Evolutionary conservation across 2,329 filamentous ascomycete genomes (phyloP), one percentile per base, ranked within the genome.

Genomic region (Trichoderma simmonsii): DNA sequence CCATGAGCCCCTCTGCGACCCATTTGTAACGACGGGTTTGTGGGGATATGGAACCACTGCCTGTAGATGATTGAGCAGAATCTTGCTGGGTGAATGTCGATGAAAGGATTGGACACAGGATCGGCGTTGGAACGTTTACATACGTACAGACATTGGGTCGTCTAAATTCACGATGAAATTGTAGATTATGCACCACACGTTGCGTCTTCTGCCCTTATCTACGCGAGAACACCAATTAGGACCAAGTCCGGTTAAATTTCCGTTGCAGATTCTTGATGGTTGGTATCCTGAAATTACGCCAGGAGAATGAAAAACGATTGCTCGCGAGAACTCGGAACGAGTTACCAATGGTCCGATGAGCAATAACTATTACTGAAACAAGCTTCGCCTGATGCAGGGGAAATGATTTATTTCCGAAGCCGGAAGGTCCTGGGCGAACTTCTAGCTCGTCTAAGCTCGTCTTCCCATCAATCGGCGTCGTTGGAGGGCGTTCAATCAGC

Each of bases 331-430:
- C 36, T 26, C 34, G 34, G 54, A 60, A 59, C 28, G 3, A 18
- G 54, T 43, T 43, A 59, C n/a, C 6, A 39, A 7, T 68, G 18
- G 34, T 43, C 28, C 34, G 54, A 68, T 59, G 26, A 21, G 14
- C 34, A 43, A 43, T 59, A 6, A 59, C 15, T 59, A 28, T 59
- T 60, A 32, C 30, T 39, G 48, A 67, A 21, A 26, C 48, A 57
- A 34, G 65, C 34, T 34, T 30, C 34, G 26, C 14, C 24, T 68
- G 32, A 39, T 68, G 65, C 65, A 68, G 54, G 54, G 54, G 54
- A 36, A 32, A 30, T 67, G 65, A 26, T 43, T 68, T 30, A 59
- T 59, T 68, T 68, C 65, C 65, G 65, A 68, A 56, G 51, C 65
- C 65, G 65, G 65, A 57, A 59, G 43, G 51, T 59, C 65, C 36